These are phyloP conservation scores for Pterulicium gracile DNA, from an alignment of 1,284 basidiomycete genomes.

Conservation along the genomic window DNA sequence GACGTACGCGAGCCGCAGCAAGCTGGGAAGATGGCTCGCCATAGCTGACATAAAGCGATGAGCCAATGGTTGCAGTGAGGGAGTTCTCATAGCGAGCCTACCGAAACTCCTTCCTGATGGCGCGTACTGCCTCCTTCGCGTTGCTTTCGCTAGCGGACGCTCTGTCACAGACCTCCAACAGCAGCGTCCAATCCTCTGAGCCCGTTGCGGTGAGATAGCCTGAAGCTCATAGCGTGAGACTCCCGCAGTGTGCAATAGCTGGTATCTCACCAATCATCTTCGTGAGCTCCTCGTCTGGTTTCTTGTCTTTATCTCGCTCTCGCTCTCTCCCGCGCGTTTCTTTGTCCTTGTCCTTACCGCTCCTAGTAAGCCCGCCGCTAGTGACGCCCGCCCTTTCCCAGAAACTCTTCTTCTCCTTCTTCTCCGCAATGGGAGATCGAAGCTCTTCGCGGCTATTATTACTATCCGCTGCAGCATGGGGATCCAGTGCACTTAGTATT, in stretches of 20 bases:
- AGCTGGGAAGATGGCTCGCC: constrained; percentile 62
- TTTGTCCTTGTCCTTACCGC: neutral
- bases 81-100: constrained; percentile 21
- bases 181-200: constrained; percentile 35
- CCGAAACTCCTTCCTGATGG: constrained; percentile 71
- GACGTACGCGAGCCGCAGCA: constrained; percentile 55
- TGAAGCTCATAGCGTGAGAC: too few relatives aligned
- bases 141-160: constrained; percentile 53
- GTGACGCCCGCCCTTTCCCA: neutral
- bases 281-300: neutral
- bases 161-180: constrained; percentile 69
- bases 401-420: neutral
- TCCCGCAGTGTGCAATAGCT: neutral
- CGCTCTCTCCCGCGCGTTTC: neutral
- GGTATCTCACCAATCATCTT: neutral
- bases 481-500: neutral
- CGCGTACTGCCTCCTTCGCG: constrained; percentile 67
- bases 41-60: constrained; percentile 30
- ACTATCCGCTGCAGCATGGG: neutral
- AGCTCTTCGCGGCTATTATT: neutral
- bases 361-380: neutral
- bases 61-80: neutral
- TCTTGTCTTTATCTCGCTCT: neutral
- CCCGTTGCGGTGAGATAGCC: constrained; percentile 1
- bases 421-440: neutral